Conservation (phyloP, 139 green algal genomes). For the Chlamydomonas applanata region DNA sequence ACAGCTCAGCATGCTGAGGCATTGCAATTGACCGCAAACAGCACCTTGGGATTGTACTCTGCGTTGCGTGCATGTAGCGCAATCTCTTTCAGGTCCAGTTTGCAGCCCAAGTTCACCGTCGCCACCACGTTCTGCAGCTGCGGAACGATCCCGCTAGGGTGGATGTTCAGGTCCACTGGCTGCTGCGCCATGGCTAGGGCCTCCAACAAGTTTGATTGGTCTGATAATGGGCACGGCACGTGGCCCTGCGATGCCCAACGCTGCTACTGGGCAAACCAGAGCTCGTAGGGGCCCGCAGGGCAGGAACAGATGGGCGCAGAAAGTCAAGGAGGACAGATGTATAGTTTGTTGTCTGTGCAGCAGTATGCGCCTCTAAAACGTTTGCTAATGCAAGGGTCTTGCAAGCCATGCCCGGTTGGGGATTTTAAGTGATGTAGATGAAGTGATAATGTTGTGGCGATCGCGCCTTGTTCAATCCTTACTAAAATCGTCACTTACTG, state of each 20-base stretch:
- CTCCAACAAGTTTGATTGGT: neutral
- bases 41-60: constrained; percentile 98
- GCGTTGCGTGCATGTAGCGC: constrained; percentile 95
- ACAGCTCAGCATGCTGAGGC: neutral
- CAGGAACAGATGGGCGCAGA: too few relatives aligned
- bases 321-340: too few relatives aligned
- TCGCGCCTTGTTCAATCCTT: too few relatives aligned
- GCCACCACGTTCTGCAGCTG: constrained; percentile 95
- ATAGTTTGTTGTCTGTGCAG: too few relatives aligned
- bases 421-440: too few relatives aligned
- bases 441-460: too few relatives aligned
- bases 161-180: constrained; percentile 63
- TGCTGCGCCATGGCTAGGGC: too few relatives aligned
- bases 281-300: neutral
- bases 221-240: neutral
- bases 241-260: neutral
- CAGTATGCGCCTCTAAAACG: too few relatives aligned
- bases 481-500: too few relatives aligned
- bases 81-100: constrained; percentile 95
- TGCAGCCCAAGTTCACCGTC: constrained; percentile 92
- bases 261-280: constrained; percentile 11
- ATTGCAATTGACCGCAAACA: neutral
- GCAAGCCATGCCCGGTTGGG: too few relatives aligned
- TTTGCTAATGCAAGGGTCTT: too few relatives aligned
- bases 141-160: constrained; percentile 90